phyloP scores from a whole-genome alignment of 768 basidiomycete genomes.

The Leccinum sublutescens region DNA sequence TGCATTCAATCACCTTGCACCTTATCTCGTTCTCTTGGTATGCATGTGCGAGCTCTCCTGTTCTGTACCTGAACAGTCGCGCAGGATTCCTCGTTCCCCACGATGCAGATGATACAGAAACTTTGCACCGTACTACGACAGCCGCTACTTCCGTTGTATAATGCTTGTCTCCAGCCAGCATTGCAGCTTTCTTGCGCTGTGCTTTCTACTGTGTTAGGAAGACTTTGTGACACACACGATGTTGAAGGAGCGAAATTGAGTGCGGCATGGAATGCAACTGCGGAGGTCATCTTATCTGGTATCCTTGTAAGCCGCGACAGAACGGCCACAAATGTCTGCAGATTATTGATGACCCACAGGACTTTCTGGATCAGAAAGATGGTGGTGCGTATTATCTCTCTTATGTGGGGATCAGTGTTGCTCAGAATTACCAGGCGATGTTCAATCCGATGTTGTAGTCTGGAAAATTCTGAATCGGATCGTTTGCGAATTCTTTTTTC shows the following conservation, averaged over 20 bases:
- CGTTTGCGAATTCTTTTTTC: constrained; percentile 41
- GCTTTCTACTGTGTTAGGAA: constrained; percentile 41
- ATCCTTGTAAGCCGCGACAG: constrained; percentile 38
- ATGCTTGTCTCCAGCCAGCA: constrained; percentile 35
- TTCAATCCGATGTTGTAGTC: constrained; percentile 21
- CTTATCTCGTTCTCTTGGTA: constrained; percentile 45
- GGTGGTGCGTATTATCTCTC: constrained; percentile 14
- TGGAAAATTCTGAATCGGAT: constrained; percentile 31
- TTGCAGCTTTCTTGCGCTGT: constrained; percentile 42
- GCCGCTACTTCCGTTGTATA: constrained; percentile 46
- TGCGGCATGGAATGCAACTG: constrained; percentile 45
- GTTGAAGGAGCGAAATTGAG: constrained; percentile 20
- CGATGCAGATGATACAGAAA: constrained; percentile 36
- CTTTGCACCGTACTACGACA: constrained; percentile 42
- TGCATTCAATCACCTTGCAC: constrained; percentile 40
- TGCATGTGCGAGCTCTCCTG: constrained; percentile 17
- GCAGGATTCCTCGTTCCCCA: constrained; percentile 41
- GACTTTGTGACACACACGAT: constrained; percentile 31
- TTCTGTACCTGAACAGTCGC: neutral
- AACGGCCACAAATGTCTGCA: neutral
- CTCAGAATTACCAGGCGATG: constrained; percentile 15
- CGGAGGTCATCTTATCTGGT: constrained; percentile 51
- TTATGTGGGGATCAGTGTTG: neutral
- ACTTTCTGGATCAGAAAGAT: constrained; percentile 24
- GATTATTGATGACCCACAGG: constrained; percentile 22